A percentile compares a stretch with the other conserved stretches of the same genome.
phyloP scores from a whole-genome alignment of 305 asterid genomes.

The Fraxinus paxiana region DNA sequence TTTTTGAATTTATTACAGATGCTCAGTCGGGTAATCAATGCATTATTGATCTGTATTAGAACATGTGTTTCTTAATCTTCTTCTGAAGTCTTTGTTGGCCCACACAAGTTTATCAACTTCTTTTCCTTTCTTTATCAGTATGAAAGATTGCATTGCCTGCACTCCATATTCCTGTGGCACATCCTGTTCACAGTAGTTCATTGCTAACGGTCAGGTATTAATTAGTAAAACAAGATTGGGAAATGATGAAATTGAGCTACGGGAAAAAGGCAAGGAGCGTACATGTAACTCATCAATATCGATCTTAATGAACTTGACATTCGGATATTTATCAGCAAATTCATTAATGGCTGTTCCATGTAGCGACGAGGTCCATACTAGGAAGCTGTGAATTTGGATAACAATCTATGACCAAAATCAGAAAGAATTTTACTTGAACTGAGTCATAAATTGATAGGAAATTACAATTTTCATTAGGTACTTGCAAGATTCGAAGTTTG shows the following conservation, averaged over 20 bases:
- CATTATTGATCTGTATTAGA: conserved; percentile 22
- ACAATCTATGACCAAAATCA: conserved; percentile 41
- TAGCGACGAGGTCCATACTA: conserved; percentile 69
- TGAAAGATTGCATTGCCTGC: conserved; percentile 58
- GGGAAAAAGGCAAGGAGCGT: conserved; percentile 12
- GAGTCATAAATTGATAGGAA: not conserved
- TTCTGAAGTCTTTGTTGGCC: conserved; percentile 47
- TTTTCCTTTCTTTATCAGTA: conserved; percentile 56
- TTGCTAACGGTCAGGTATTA: not conserved
- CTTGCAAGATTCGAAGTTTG: conserved; percentile 48
- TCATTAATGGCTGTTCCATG: conserved; percentile 46
- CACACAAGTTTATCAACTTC: conserved; percentile 56
- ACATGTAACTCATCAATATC: conserved; percentile 63
- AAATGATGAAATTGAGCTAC: not conserved
- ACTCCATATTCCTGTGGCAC: conserved; percentile 58
- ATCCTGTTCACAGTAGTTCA: conserved; percentile 32
- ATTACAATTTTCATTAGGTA: not conserved
- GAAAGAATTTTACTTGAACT: not conserved
- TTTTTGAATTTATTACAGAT: not conserved
- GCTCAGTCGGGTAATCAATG: not conserved
- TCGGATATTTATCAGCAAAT: conserved; percentile 47
- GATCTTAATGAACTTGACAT: conserved; percentile 68
- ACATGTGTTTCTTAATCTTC: conserved; percentile 54
- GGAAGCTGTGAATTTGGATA: conserved; percentile 56
- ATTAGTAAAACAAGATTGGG: not conserved